Evolutionary conservation across 257 asterid species (phyloP).

Genomic region (Eustoma russellianum): DNA sequence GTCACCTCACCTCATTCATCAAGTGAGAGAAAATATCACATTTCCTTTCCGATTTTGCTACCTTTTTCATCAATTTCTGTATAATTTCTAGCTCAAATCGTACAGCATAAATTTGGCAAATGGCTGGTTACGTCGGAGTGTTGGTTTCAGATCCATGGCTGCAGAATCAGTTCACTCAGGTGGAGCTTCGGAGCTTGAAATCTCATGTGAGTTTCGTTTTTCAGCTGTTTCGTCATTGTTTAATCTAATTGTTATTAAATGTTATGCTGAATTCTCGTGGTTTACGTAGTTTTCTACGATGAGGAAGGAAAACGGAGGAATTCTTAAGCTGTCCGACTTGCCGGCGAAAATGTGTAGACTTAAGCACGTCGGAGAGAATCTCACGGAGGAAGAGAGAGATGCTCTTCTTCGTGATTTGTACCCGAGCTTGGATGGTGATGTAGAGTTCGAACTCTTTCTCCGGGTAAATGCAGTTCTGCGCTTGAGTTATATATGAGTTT

Average conservation of each 20-base stretch:
- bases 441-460: conserved; percentile 86
- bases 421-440: conserved; percentile 57
- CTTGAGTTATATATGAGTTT: background rate
- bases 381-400: conserved; percentile 68
- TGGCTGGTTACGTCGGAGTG: conserved; percentile 83
- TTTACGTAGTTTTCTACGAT: conserved; percentile 49
- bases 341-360: conserved; percentile 74
- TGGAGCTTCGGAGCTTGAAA: conserved; percentile 79
- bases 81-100: conserved; percentile 1
- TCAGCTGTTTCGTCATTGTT: background rate
- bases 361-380: conserved; percentile 83
- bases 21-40: background rate
- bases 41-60: conserved; percentile 1
- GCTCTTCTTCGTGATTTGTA: conserved; percentile 58
- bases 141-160: conserved; percentile 94
- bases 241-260: background rate
- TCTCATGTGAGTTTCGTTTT: conserved; percentile 45
- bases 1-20: conserved; percentile 15
- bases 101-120: conserved; percentile 6
- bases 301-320: conserved; percentile 63
- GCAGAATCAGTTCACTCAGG: conserved; percentile 93
- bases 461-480: conserved; percentile 39
- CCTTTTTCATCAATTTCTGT: conserved; percentile 6
- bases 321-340: conserved; percentile 63
- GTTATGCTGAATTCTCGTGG: conserved; percentile 18